Evolutionary conservation across 257 asterid genomes (phyloP), one percentile per base, ranked within the genome.

Genomic region (Linderniella brevidens): DNA sequence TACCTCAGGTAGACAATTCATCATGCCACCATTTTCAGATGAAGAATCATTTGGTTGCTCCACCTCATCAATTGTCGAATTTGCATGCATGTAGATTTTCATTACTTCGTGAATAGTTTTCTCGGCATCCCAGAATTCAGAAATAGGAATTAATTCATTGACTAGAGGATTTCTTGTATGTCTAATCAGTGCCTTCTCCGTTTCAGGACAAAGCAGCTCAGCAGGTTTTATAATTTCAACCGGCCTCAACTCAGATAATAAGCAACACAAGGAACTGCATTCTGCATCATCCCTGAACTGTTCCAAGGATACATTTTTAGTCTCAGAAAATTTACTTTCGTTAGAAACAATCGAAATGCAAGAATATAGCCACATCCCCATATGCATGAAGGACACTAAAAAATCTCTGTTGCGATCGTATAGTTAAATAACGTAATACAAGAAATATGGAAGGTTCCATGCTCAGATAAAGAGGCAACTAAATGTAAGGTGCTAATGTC

Each of bases 231-330:
- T 61, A 54, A 88, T 75, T 65, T 88, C 98, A 52, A 88, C 94
- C 1, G 98, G 98, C 60, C 98, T 77, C 51, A 88, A 71, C 70
- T 84, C 98, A 61, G 94, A 70, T 59, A 88, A 70, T 58, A 88
- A 70, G 68, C 82, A 78, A 72, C 87, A 65, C 64, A 88, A 72
- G 42, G 80, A 57, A 64, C 82, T 78, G 80, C 98, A 88, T 41
- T 84, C 98, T 49, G 85, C 76, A 73, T 88, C 96, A 61, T 88
- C 98, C 65, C 63, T 70, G 69, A 88, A 84, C 98, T 88, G 92
- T 37, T 63, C 55, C 5, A 58, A 49, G 65, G 43, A 56, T 47
- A 49, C 42, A 54, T 13, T 56, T 61, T 64, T 63, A 48, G 54
- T 38, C 43, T 56, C 50, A 13, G 19, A 55, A 10, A 47, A 8